phyloP scores from a whole-genome alignment of 2,329 filamentous ascomycete species.

The Pseudogymnoascus sp. region DNA sequence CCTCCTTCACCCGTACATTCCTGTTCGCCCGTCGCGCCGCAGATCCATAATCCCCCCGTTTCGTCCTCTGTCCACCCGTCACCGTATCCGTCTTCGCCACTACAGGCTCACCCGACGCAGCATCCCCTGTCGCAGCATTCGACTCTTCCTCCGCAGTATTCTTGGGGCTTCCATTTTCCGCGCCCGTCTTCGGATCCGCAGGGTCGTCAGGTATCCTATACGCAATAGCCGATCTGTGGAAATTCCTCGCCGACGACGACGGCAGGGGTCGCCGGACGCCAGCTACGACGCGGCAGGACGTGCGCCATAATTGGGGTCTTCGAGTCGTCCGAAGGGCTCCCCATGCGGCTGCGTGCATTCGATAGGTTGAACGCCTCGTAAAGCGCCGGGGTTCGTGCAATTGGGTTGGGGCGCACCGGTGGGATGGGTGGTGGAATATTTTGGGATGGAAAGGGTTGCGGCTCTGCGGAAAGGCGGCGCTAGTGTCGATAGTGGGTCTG shows the following conservation, averaged over 20 bases:
- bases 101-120: too few species aligned
- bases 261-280: slow-evolving; percentile 26
- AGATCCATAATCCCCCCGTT: slow-evolving; percentile 17
- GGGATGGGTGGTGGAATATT: neutral
- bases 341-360: slow-evolving; percentile 31
- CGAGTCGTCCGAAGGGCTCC: slow-evolving; percentile 26
- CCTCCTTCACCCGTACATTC: slow-evolving; percentile 25
- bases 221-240: slow-evolving; percentile 27
- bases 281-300: slow-evolving; percentile 27
- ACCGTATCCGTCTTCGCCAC: slow-evolving; percentile 15
- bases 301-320: slow-evolving; percentile 23
- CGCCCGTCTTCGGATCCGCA: neutral
- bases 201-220: slow-evolving; percentile 22
- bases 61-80: slow-evolving; percentile 16
- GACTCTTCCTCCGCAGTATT: slow-evolving; percentile 15
- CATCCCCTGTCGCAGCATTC: neutral
- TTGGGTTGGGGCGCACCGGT: neutral
- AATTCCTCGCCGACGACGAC: slow-evolving; percentile 20
- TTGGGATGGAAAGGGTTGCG: slow-evolving; percentile 12
- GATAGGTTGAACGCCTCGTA: slow-evolving; percentile 24
- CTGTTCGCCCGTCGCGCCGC: slow-evolving; percentile 22
- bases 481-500: neutral
- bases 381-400: slow-evolving; percentile 21
- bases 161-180: too few species aligned
- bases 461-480: slow-evolving; percentile 2